Evolutionary conservation across 441 rosid genomes (phyloP).

Genomic region (Populus hybrid): DNA sequence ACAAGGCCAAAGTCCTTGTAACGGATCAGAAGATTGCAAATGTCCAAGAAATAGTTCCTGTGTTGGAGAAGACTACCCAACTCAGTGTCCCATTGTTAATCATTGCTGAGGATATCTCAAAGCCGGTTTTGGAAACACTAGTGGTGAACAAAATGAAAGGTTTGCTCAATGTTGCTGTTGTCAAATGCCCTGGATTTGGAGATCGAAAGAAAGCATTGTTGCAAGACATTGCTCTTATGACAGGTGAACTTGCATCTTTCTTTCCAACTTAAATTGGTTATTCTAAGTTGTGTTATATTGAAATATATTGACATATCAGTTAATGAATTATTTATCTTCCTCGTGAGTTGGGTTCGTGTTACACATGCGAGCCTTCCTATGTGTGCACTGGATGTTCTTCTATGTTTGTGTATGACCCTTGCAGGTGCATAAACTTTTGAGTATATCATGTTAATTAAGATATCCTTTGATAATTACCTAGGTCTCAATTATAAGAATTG

Average conservation of each 20-base stretch:
- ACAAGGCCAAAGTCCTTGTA: conserved; percentile 66
- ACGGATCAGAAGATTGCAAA: conserved; percentile 64
- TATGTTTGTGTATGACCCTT: background rate
- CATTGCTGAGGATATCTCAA: conserved; percentile 78
- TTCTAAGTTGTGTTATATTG: background rate
- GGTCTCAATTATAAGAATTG: background rate
- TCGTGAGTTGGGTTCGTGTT: background rate
- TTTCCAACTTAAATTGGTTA: background rate
- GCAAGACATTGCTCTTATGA: no score
- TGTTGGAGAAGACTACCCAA: conserved; percentile 77
- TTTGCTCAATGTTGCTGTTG: conserved; percentile 74
- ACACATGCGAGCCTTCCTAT: background rate
- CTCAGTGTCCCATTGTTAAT: conserved; percentile 81
- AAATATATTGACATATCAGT: background rate
- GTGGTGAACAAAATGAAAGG: conserved; percentile 66
- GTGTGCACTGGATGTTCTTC: background rate
- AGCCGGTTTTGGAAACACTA: conserved; percentile 30
- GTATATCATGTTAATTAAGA: background rate
- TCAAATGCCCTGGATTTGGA: conserved; percentile 79
- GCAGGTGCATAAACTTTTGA: background rate
- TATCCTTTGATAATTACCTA: background rate
- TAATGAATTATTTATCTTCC: background rate
- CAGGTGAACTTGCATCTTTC: background rate
- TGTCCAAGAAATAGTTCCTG: conserved; percentile 70
- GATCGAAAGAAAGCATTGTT: no score